Conservation (phyloP, 140 eudicot species). For the Anethum foeniculum region DNA sequence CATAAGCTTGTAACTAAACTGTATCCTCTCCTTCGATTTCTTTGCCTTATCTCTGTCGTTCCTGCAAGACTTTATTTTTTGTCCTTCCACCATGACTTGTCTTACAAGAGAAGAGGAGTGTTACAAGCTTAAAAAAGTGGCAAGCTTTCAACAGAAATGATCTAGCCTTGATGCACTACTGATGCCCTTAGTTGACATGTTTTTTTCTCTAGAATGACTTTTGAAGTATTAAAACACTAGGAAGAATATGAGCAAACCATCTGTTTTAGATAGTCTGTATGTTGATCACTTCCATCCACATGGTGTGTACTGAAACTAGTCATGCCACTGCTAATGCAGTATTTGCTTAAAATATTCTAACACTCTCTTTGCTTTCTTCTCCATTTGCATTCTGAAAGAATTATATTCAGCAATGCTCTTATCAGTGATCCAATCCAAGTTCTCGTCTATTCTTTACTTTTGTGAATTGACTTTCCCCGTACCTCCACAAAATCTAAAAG, state of each 20-base stretch:
- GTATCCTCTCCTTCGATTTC: neutral
- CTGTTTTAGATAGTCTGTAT: neutral
- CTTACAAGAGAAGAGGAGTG: neutral
- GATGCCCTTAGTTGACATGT: neutral
- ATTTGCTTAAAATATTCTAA: constrained; percentile 33
- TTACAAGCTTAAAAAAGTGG: neutral
- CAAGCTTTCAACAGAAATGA: neutral
- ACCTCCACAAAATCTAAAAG: constrained; percentile 38
- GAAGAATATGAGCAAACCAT: neutral
- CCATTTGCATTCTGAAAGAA: neutral
- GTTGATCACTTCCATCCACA: neutral
- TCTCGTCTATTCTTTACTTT: constrained; percentile 21
- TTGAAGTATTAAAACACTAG: neutral
- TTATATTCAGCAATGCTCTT: neutral
- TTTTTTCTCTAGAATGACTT: neutral
- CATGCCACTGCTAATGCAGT: neutral
- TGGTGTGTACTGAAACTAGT: neutral
- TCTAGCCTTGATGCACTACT: neutral
- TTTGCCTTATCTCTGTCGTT: neutral
- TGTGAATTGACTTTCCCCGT: constrained; percentile 29
- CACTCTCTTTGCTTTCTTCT: constrained; percentile 20
- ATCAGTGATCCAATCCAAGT: neutral
- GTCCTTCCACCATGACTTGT: neutral
- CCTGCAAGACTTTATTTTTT: neutral
- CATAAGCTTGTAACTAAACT: too few species aligned